Evolutionary conservation across 192 early-diverging fungal genomes (phyloP).

Genomic region (Rhizophagus sp.): DNA sequence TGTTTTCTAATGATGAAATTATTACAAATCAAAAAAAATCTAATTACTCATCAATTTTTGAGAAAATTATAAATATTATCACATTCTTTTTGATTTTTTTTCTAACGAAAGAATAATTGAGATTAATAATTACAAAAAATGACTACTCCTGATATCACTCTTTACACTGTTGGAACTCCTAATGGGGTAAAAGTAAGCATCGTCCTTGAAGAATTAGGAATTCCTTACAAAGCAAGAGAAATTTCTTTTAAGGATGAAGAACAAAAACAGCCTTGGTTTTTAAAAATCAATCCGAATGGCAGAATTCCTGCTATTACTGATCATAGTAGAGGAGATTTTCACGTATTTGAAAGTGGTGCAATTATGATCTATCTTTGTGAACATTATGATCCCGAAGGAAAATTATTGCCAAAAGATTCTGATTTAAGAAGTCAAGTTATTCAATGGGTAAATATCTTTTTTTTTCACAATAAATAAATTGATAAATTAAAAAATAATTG

Average conservation of each 20-base stretch:
- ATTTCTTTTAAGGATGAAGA: slow-evolving; percentile 46
- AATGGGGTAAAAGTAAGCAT: slow-evolving; percentile 11
- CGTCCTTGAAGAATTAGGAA: slow-evolving; percentile 51
- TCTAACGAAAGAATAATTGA: too few species aligned
- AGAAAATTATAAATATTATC: too few species aligned
- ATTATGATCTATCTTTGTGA: slow-evolving; percentile 61
- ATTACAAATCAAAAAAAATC: too few species aligned
- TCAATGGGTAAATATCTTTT: slow-evolving; percentile 40
- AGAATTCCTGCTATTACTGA: slow-evolving; percentile 53
- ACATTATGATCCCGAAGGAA: slow-evolving; percentile 50
- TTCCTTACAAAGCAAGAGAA: slow-evolving; percentile 39
- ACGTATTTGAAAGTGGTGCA: slow-evolving; percentile 59
- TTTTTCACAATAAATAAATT: not conserved
- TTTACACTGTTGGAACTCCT: not conserved
- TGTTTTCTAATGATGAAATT: too few species aligned
- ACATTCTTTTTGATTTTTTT: too few species aligned
- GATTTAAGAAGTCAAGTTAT: slow-evolving; percentile 43
- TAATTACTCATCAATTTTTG: too few species aligned
- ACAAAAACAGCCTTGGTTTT: slow-evolving; percentile 51
- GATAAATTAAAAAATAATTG: not conserved
- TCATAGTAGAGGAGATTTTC: slow-evolving; percentile 49
- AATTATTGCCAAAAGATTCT: slow-evolving; percentile 46
- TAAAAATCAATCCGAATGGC: slow-evolving; percentile 60
- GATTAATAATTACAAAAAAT: not conserved
- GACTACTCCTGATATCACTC: slow-evolving; percentile 2